These are phyloP conservation scores for Neonectria neomacrospora DNA, from an alignment of 2,329 filamentous ascomycete species.

Conservation along the genomic window DNA sequence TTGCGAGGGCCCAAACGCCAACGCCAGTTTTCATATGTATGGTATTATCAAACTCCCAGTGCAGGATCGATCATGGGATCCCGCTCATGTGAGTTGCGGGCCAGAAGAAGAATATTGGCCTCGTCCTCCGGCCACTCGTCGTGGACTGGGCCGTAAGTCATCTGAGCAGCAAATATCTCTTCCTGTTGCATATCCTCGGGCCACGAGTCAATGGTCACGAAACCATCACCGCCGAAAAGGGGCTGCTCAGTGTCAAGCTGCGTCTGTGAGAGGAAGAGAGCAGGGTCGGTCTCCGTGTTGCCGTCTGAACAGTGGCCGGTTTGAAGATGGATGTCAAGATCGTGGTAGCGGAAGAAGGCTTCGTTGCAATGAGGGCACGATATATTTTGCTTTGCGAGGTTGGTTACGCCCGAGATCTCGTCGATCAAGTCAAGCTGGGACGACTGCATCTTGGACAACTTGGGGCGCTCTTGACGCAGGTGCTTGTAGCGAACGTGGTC, in stretches of 20 bases:
- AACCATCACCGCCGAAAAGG: slow-evolving; percentile 37
- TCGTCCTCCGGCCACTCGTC: slow-evolving; percentile 59
- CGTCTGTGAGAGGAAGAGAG: slow-evolving; percentile 37
- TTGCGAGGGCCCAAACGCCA: slow-evolving; percentile 23
- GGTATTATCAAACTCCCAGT: slow-evolving; percentile 33
- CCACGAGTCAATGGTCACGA: slow-evolving; percentile 38
- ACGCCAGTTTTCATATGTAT: slow-evolving; percentile 19
- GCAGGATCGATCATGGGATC: slow-evolving; percentile 49
- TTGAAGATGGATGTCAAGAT: slow-evolving; percentile 60
- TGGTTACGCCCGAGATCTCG: slow-evolving; percentile 55
- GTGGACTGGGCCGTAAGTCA: slow-evolving; percentile 47
- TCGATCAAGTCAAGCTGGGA: slow-evolving; percentile 51
- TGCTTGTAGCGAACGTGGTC: slow-evolving; percentile 88
- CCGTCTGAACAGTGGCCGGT: slow-evolving; percentile 39
- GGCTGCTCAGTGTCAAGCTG: slow-evolving; percentile 35
- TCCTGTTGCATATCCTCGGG: slow-evolving; percentile 41
- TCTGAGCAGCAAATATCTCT: slow-evolving; percentile 50
- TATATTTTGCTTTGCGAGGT: slow-evolving; percentile 56
- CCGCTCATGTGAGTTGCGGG: slow-evolving; percentile 41
- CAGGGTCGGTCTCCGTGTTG: slow-evolving; percentile 31
- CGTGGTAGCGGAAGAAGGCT: slow-evolving; percentile 62
- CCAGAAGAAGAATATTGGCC: slow-evolving; percentile 55
- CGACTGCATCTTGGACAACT: slow-evolving; percentile 38
- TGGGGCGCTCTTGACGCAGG: slow-evolving; percentile 66
- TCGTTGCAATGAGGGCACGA: slow-evolving; percentile 58